Percentiles rank a stretch among this genome's conserved stretches.
phyloP scores from a whole-genome alignment of 2,329 filamentous ascomycete species.

The Clonostachys byssicola region DNA sequence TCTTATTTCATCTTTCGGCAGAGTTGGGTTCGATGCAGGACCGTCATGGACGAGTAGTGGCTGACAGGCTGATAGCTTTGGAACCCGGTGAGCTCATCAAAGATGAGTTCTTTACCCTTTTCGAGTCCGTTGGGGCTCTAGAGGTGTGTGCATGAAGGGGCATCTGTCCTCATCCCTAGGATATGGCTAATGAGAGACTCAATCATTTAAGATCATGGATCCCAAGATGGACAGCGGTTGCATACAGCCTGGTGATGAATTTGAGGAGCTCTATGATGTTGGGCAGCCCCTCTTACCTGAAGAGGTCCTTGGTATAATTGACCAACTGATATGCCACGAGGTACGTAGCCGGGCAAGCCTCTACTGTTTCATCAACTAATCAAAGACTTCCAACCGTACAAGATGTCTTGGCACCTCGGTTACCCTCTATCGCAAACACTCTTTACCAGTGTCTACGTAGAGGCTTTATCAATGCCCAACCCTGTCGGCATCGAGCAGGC shows the following conservation, averaged over 20 bases:
- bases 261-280: constrained; percentile 80
- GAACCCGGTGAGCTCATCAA: constrained; percentile 81
- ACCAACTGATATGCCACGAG: constrained; percentile 86
- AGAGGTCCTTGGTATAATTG: constrained; percentile 89
- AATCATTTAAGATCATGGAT: constrained; percentile 78
- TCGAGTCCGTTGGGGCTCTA: constrained; percentile 85
- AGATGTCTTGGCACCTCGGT: constrained; percentile 98
- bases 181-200: not conserved
- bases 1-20: constrained; percentile 2
- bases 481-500: constrained; percentile 62
- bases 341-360: constrained; percentile 33
- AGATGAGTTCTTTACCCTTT: constrained; percentile 90
- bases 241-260: constrained; percentile 70
- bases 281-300: constrained; percentile 63
- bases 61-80: constrained; percentile 52
- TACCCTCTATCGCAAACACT: constrained; percentile 92
- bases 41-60: not conserved
- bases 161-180: not conserved
- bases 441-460: constrained; percentile 88
- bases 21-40: not conserved
- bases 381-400: not conserved
- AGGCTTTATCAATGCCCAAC: constrained; percentile 71
- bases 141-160: constrained; percentile 45
- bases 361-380: not conserved
- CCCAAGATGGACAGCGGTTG: constrained; percentile 98